Percentiles rank a stretch among this genome's conserved stretches.
These are phyloP conservation scores for Pythium brassicae DNA, from an alignment of 352 stramenopile genomes.

Conservation along the genomic window DNA sequence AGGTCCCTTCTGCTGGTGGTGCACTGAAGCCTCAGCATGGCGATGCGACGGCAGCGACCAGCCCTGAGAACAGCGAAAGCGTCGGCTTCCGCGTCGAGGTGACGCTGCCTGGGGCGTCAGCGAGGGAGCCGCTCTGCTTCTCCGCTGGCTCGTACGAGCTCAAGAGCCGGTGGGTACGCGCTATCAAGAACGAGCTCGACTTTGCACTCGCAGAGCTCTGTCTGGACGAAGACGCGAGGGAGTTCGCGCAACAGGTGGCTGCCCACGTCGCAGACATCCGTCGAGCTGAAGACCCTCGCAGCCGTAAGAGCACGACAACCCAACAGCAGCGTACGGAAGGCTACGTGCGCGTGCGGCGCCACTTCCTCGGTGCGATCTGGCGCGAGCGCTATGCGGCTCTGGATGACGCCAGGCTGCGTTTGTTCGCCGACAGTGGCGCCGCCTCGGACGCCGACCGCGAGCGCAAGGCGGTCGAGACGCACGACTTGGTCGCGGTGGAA, in stretches of 20 bases:
- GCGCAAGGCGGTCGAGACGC: constrained; percentile 33
- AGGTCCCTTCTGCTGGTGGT: constrained; percentile 3
- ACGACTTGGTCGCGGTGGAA: constrained; percentile 44
- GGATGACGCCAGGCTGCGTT: constrained; percentile 24
- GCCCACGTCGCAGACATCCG: constrained; percentile 20
- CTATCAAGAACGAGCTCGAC: constrained; percentile 52
- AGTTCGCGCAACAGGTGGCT: constrained; percentile 52
- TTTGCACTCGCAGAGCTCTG: constrained; percentile 55
- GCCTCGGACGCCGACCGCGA: constrained; percentile 20
- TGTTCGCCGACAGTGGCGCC: constrained; percentile 31
- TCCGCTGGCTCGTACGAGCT: constrained; percentile 23
- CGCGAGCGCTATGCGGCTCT: constrained; percentile 42
- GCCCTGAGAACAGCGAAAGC: constrained; percentile 19
- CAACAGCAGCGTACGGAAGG: constrained; percentile 15
- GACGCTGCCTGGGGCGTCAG: constrained; percentile 5
- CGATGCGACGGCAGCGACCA: not conserved
- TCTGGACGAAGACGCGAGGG: constrained; percentile 45
- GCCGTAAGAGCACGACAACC: not conserved
- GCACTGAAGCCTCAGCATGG: not conserved
- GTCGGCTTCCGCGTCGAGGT: constrained; percentile 36
- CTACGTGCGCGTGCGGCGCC: constrained; percentile 38
- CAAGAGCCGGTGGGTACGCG: constrained; percentile 52
- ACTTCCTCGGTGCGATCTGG: constrained; percentile 50
- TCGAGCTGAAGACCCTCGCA: not conserved
- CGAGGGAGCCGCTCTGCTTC: constrained; percentile 26